A percentile compares a stretch with the other conserved stretches of the same genome.
phyloP scores from a whole-genome alignment of 2,329 filamentous ascomycete genomes.

The Plenodomus biglobosus region DNA sequence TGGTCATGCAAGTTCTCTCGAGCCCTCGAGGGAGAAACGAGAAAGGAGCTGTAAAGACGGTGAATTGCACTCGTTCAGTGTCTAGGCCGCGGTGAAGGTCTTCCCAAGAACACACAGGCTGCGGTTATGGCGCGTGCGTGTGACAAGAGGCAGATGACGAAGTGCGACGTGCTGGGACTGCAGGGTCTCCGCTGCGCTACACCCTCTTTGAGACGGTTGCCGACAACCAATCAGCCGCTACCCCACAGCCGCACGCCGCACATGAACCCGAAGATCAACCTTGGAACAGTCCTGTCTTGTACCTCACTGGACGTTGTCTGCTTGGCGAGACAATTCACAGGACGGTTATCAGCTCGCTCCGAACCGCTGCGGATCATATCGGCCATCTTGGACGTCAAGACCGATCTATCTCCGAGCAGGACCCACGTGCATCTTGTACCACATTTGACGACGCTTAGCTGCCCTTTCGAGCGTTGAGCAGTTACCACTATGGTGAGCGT shows the following conservation, averaged over 20 bases:
- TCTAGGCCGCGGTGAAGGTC: slow-evolving; percentile 7
- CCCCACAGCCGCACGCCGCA: not conserved
- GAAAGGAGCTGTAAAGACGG: not conserved
- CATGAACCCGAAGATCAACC: not conserved
- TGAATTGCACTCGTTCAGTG: not conserved
- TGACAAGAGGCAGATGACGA: not conserved
- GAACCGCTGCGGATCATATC: not conserved
- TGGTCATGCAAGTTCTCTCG: not conserved
- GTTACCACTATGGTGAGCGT: slow-evolving; percentile 13
- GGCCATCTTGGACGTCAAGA: not conserved
- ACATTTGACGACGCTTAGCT: slow-evolving; percentile 10
- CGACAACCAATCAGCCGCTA: not conserved
- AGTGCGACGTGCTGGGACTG: not conserved
- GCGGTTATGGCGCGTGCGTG: slow-evolving; percentile 12
- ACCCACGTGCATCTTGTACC: slow-evolving; percentile 3
- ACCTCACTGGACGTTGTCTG: not conserved
- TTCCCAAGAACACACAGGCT: slow-evolving; percentile 6
- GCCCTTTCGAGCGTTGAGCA: not conserved
- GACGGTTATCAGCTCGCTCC: not conserved
- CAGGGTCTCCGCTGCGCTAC: not conserved
- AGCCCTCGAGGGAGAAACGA: too few species aligned
- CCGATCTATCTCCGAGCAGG: not conserved
- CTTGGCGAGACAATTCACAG: not conserved
- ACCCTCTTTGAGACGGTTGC: not conserved
- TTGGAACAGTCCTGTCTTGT: not conserved